Evolutionary conservation across 495 filamentous ascomycete species (phyloP).

Genomic region (Hypoxylon lenormandii): DNA sequence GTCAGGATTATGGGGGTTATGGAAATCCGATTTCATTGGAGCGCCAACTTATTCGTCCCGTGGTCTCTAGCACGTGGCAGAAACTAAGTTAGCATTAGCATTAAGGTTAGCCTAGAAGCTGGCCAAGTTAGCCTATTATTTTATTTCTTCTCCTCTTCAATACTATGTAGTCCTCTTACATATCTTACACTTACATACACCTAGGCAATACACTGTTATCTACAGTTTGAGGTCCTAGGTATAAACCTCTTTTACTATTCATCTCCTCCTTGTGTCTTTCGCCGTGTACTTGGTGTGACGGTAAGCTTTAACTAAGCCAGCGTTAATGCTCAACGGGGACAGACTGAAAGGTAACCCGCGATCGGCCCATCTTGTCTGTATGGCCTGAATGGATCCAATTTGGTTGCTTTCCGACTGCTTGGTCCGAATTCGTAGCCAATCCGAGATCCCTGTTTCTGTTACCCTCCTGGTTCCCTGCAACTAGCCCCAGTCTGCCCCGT

Average conservation of each 20-base stretch:
- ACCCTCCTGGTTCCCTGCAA: constrained; percentile 33
- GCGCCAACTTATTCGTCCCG: constrained; percentile 24
- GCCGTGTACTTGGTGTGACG: neutral
- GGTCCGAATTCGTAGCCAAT: constrained; percentile 34
- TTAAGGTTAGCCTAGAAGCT: too few relatives aligned
- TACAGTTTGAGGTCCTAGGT: too few relatives aligned
- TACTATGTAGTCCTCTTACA: too few relatives aligned
- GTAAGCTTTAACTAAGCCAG: constrained; percentile 7
- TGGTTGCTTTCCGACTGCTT: constrained; percentile 40
- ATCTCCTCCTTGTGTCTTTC: neutral
- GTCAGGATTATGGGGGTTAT: constrained; percentile 31
- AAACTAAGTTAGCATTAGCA: constrained; percentile 1
- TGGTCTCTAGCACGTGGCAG: constrained; percentile 27
- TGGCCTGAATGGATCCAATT: constrained; percentile 25
- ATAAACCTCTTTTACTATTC: neutral
- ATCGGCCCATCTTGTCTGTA: constrained; percentile 24
- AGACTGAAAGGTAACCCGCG: constrained; percentile 14
- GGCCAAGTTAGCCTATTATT: too few relatives aligned
- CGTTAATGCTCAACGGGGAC: constrained; percentile 9
- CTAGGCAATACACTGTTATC: too few relatives aligned
- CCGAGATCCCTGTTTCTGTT: constrained; percentile 29
- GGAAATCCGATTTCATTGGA: constrained; percentile 25
- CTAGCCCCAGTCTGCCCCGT: constrained; percentile 38
- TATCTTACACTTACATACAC: too few relatives aligned
- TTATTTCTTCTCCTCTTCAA: too few relatives aligned